Percentiles rank a stretch among this genome's conserved stretches.
Conservation (phyloP, 2,329 filamentous ascomycete species). For the Clonostachys solani region DNA sequence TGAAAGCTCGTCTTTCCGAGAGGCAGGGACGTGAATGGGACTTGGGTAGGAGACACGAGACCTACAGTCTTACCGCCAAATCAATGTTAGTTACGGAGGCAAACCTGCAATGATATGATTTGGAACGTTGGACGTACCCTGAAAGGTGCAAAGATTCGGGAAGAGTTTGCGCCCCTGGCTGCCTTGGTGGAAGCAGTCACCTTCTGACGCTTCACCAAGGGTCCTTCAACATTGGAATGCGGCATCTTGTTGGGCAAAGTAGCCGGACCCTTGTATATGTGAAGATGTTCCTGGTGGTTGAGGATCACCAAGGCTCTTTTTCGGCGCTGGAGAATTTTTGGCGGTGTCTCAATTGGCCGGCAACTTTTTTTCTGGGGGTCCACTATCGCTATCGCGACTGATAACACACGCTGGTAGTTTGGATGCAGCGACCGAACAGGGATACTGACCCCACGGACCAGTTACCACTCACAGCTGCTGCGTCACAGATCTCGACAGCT, state of each 20-base stretch:
- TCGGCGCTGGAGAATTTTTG: slow-evolving; percentile 4
- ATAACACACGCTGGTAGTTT: no score
- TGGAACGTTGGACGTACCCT: slow-evolving; percentile 53
- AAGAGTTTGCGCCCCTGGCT: slow-evolving; percentile 40
- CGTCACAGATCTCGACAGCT: no score
- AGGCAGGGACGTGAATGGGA: slow-evolving; percentile 86
- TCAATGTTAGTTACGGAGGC: not conserved
- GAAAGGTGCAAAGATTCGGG: slow-evolving; percentile 89
- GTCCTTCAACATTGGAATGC: slow-evolving; percentile 54
- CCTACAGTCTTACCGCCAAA: slow-evolving; percentile 70
- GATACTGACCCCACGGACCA: no score
- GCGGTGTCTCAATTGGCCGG: slow-evolving; percentile 3
- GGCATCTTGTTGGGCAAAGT: slow-evolving; percentile 35
- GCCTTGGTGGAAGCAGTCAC: slow-evolving; percentile 22
- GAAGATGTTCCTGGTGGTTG: not conserved
- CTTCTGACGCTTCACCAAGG: slow-evolving; percentile 75
- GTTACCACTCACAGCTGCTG: no score
- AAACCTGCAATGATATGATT: not conserved
- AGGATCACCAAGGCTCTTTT: not conserved
- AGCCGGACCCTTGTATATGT: not conserved
- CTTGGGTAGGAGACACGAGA: slow-evolving; percentile 82
- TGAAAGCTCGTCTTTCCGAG: slow-evolving; percentile 95
- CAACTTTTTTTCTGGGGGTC: slow-evolving; percentile 3
- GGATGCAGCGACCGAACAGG: no score
- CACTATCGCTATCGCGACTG: no score